These are phyloP conservation scores for Rhododendron molle DNA, from an alignment of 148 eudicot species.

Conservation along the genomic window DNA sequence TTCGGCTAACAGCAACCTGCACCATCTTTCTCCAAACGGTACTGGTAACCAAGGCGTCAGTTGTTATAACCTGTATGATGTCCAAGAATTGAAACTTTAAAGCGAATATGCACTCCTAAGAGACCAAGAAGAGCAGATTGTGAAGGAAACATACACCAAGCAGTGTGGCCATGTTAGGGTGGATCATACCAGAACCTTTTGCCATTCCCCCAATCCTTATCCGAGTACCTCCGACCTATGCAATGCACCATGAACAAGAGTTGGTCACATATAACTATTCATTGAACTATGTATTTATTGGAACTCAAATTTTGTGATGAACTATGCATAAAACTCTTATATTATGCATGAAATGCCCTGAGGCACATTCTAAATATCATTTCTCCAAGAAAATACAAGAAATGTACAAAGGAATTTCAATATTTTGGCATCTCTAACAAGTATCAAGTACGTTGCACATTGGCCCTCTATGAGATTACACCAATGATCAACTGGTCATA, in stretches of 20 bases:
- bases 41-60: slow-evolving; percentile 77
- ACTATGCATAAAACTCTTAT: background rate
- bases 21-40: slow-evolving; percentile 96
- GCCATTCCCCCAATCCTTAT: slow-evolving; percentile 97
- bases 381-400: background rate
- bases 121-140: slow-evolving; percentile 17
- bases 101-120: background rate
- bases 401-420: background rate
- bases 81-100: background rate
- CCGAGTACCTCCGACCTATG: slow-evolving; percentile 62
- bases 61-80: slow-evolving; percentile 82
- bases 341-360: background rate
- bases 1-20: slow-evolving; percentile 75
- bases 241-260: background rate
- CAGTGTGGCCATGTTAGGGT: slow-evolving; percentile 99
- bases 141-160: slow-evolving; percentile 70
- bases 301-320: background rate
- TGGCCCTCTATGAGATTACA: background rate
- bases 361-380: background rate
- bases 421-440: background rate
- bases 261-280: background rate
- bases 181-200: slow-evolving; percentile 99
- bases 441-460: background rate
- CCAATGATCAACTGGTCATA: background rate
- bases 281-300: background rate